Conservation (phyloP, 352 stramenopile genomes). For the Phytophthora fragariaefolia region DNA sequence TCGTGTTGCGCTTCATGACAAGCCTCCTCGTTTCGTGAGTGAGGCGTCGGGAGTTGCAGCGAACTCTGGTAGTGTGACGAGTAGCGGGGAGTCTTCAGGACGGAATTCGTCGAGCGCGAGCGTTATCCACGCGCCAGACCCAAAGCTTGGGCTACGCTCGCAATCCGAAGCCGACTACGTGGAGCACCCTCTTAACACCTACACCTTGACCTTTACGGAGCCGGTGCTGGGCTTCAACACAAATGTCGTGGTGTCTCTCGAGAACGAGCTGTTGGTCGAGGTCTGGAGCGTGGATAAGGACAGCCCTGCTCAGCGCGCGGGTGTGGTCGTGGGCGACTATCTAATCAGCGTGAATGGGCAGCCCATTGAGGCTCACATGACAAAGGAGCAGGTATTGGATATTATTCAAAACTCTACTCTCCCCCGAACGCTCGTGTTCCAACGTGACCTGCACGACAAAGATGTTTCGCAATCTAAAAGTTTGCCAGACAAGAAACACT, state of each 20-base stretch:
- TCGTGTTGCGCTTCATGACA: constrained; percentile 65
- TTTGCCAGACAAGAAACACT: constrained; percentile 50
- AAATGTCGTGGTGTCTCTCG: constrained; percentile 54
- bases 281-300: constrained; percentile 63
- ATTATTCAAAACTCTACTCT: constrained; percentile 59
- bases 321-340: constrained; percentile 63
- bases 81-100: constrained; percentile 41
- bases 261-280: constrained; percentile 62
- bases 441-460: constrained; percentile 49
- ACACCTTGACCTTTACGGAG: constrained; percentile 71
- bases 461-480: constrained; percentile 43
- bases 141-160: constrained; percentile 35
- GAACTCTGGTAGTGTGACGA: constrained; percentile 38
- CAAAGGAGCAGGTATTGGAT: constrained; percentile 62
- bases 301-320: constrained; percentile 56
- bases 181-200: constrained; percentile 52
- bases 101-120: constrained; percentile 52
- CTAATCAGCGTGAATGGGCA: constrained; percentile 70
- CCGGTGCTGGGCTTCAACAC: constrained; percentile 61
- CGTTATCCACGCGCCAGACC: constrained; percentile 17
- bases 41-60: constrained; percentile 37
- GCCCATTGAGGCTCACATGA: constrained; percentile 67
- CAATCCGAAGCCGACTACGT: constrained; percentile 41
- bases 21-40: constrained; percentile 72
- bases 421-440: constrained; percentile 67